Percentiles rank a stretch among this genome's conserved stretches.
phyloP scores from a whole-genome alignment of 345 rosid genomes.

The Ceriops decandra region DNA sequence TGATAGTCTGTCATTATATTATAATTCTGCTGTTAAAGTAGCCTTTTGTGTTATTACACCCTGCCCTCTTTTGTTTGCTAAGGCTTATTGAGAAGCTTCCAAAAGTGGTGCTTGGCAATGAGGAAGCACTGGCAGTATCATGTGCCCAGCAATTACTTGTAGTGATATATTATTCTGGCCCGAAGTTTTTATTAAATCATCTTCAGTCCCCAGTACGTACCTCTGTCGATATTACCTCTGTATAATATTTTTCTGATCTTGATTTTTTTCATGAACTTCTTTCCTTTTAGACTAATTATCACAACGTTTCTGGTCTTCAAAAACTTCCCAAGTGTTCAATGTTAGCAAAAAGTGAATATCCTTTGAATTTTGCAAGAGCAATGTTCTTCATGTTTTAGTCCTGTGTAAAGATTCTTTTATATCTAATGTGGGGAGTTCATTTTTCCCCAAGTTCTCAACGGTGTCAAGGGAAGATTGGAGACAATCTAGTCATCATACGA shows the following conservation, averaged over 20 bases:
- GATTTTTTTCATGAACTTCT: not conserved
- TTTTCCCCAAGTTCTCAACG: too few species aligned
- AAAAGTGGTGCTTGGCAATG: constrained; percentile 64
- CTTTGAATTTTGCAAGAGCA: too few species aligned
- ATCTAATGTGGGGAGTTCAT: too few species aligned
- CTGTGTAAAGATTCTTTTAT: too few species aligned
- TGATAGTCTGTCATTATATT: constrained; percentile 1
- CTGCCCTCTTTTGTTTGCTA: constrained; percentile 10
- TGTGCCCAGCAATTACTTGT: constrained; percentile 77
- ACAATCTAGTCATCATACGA: too few species aligned
- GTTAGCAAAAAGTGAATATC: too few species aligned
- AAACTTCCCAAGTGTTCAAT: too few species aligned
- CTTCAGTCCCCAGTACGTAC: constrained; percentile 84
- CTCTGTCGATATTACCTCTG: not conserved
- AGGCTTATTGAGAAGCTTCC: constrained; percentile 92
- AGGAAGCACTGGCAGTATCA: constrained; percentile 64
- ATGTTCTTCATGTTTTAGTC: too few species aligned
- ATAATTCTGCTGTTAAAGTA: constrained; percentile 4
- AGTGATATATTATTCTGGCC: constrained; percentile 77
- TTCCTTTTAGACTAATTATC: too few species aligned
- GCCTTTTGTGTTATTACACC: constrained; percentile 9
- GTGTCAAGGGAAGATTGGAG: too few species aligned
- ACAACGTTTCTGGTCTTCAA: too few species aligned
- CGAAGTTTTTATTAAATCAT: constrained; percentile 57
- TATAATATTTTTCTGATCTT: not conserved